Base-by-base conservation (phyloP, 225 moss, liverwort and hornwort genomes). In the Marchantia paleacea region DNA sequence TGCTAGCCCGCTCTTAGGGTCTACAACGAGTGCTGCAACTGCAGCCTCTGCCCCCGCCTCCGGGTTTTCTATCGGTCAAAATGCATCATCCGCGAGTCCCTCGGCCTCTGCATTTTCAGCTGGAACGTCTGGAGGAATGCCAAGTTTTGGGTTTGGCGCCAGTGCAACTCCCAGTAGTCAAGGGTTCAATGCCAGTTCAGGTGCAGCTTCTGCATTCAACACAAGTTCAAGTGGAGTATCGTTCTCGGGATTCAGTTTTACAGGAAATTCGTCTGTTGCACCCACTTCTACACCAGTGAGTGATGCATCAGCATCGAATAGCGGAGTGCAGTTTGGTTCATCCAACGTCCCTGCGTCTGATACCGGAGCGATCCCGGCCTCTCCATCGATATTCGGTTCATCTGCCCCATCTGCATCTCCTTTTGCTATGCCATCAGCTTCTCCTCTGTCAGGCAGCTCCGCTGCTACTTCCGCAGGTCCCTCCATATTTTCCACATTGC, bases 381-480 rank as follows among this genome's bases (percentile, higher is more conserved):
- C 94, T 61, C 80, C 90, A 12, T 85, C 91, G 13, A 54, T 85
- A 31, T 91, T 92, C 72, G 92, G 80, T 54, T 57, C 82, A 28
- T 31, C n/a, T 61, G 12, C 79, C 30, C 73, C 83, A 25, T 55
- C 83, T 62, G 65, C 81, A 12, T 81, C 90, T 19, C 82, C 92
- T 26, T 75, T 87, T 57, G 80, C 91, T 2, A 64, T 87, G 63
- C 81, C 87, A 76, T 78, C 86, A 12, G 39, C 79, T 28, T 72
- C 66, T 54, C 25, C 72, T 53, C 57, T 64, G 16, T 76, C 79
- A 30, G 76, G 80, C 16, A 80, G 52, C 11, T 28, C 84, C 60
- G 75, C 30, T 52, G 47, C 60, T 39, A 55, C 83, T 71, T 19
- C 86, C 52, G 25, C 86, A 69, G 69, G 78, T 60, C 64, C 79